Base-by-base conservation (phyloP, 768 basidiomycete genomes). In the Lactarius akahatsu region DNA sequence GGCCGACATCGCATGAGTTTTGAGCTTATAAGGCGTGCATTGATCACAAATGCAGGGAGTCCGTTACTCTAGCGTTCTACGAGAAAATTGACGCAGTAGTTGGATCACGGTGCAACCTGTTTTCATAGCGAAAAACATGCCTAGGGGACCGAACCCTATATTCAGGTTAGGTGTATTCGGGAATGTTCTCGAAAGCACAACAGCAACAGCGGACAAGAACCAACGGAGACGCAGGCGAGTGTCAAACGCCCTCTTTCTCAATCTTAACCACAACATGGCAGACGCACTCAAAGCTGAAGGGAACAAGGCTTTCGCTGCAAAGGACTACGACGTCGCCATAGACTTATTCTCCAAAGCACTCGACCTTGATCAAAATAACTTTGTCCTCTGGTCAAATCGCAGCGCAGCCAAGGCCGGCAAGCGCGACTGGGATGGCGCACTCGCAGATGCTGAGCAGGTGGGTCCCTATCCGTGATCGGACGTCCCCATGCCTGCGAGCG, bases 241-340 rank as follows among this genome's bases (percentile, higher is more conserved):
- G 18, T 34, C 54, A 30, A 28, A 34, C 52, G 9, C 16, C 6
- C 50, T 13, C 59, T 55, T 18, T 26, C 32, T n/a, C 57, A 9
- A 1, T 58, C 34, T 34, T 16, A 36, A 43, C 30, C 36, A 63
- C 16, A 38, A 38, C 62, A 67, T 67, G 70, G 68, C 69, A 61
- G 74, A 78, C 75, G 79, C 86, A 66, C 81, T 97, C 70, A 98
- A 98, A 81, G 91, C 93, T 74, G 86, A 86, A 74, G 96, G 95
- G 73, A 98, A 98, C 83, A 94, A 95, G 74, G 94, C 96, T 26
- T 98, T 98, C 78, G 82, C 91, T 45, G 92, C 92, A 63, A 97
- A 94, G 76, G 86, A 97, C 72, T 97, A 92, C 78, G 88, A 92
- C 79, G 86, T 83, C 72, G 95, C 96, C 8, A 91, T 92, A 80